These are phyloP conservation scores for Luffa acutangula DNA, from an alignment of 306 rosid genomes.

Conservation along the genomic window DNA sequence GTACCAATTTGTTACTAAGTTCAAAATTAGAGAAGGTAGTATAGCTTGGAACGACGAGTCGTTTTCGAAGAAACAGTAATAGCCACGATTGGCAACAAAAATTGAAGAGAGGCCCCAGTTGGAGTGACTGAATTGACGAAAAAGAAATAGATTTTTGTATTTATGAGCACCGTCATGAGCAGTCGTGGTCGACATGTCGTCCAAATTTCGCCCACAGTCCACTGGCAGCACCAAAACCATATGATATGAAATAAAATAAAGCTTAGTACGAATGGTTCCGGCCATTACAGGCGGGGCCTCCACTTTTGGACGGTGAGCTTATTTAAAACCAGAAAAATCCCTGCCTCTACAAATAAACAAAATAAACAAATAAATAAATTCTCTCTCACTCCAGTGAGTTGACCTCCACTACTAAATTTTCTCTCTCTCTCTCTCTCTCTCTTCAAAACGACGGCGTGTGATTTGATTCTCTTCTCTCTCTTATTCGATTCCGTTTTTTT, in stretches of 20 bases:
- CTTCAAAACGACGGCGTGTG: neutral
- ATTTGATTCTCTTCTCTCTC: neutral
- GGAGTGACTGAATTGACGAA: neutral
- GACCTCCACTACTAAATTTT: neutral
- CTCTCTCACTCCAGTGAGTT: neutral
- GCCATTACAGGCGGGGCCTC: neutral
- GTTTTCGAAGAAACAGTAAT: neutral
- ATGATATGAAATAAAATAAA: neutral
- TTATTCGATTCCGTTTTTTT: neutral
- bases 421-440: neutral
- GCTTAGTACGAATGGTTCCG: neutral
- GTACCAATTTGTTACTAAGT: too few species aligned
- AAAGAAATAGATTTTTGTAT: neutral
- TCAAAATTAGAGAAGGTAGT: too few species aligned
- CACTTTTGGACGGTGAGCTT: neutral
- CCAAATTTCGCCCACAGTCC: neutral
- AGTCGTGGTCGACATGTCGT: neutral
- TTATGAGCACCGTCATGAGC: neutral
- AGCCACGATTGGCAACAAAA: neutral
- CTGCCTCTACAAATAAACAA: too few species aligned
- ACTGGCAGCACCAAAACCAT: neutral
- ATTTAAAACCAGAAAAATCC: neutral
- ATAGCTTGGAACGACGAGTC: neutral
- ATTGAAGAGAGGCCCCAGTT: neutral
- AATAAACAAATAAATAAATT: too few species aligned